These are phyloP conservation scores for Chrysophaeum taylorii DNA, from an alignment of 352 stramenopile species.

Conservation along the genomic window DNA sequence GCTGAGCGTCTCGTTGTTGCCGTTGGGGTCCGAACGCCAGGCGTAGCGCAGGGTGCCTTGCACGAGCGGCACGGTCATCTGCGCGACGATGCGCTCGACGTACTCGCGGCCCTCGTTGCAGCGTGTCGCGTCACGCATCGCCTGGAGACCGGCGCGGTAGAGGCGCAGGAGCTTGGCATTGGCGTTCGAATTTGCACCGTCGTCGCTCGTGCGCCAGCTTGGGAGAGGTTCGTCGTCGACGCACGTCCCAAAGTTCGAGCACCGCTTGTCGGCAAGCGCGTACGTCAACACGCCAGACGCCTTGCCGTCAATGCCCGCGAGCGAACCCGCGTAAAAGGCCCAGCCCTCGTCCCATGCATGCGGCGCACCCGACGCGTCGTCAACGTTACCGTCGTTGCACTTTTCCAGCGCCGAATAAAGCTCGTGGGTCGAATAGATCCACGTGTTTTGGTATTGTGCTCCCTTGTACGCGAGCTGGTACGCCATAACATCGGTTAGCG, in stretches of 20 bases:
- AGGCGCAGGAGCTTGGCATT: background rate
- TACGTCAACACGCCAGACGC: slow-evolving; percentile 12
- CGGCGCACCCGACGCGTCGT: slow-evolving; percentile 5
- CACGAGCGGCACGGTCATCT: slow-evolving; percentile 49
- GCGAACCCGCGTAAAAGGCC: slow-evolving; percentile 47
- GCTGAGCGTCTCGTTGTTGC: background rate
- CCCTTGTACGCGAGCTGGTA: slow-evolving; percentile 17
- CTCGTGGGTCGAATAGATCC: slow-evolving; percentile 9
- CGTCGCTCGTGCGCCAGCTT: slow-evolving; percentile 30
- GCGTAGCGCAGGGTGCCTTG: slow-evolving; percentile 47
- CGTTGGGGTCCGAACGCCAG: slow-evolving; percentile 6
- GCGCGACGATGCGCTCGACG: slow-evolving; percentile 33
- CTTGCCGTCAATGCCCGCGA: slow-evolving; percentile 37
- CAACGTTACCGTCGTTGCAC: slow-evolving; percentile 1
- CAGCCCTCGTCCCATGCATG: slow-evolving; percentile 45
- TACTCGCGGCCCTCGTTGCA: background rate
- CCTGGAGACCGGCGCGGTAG: background rate
- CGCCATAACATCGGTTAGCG: background rate
- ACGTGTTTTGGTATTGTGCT: background rate
- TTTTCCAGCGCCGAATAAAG: slow-evolving; percentile 1
- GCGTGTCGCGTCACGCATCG: background rate
- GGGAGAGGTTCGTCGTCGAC: slow-evolving; percentile 17
- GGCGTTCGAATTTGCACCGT: slow-evolving; percentile 39
- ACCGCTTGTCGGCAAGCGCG: slow-evolving; percentile 40
- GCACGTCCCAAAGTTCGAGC: slow-evolving; percentile 44